Percentiles rank a stretch among this genome's conserved stretches.
phyloP scores from a whole-genome alignment of 164 flowering plant genomes.

The Chimonanthus salicifolius region DNA sequence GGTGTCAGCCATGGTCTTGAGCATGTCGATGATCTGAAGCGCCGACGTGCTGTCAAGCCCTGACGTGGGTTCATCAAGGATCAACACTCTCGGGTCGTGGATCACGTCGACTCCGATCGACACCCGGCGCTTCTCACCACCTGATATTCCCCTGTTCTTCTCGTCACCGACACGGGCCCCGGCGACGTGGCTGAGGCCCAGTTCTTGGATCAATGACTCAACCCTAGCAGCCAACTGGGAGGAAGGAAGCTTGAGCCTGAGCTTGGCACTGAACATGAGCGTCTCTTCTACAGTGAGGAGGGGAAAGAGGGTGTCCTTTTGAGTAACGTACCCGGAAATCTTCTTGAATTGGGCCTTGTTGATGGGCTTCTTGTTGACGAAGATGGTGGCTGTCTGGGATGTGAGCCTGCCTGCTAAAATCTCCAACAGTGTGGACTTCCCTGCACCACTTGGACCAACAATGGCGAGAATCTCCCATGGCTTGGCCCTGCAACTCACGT shows the following conservation, averaged over 20 bases:
- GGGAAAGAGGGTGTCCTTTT: constrained; percentile 80
- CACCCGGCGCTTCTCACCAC: constrained; percentile 87
- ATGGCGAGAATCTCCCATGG: constrained; percentile 91
- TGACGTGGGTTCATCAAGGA: constrained; percentile 95
- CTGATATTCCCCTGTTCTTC: constrained; percentile 74
- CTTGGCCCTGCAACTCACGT: constrained; percentile 58
- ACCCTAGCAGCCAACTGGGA: constrained; percentile 36
- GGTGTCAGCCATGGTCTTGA: constrained; percentile 78
- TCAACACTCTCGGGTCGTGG: constrained; percentile 76
- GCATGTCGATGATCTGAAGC: constrained; percentile 80
- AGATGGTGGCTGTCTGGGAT: constrained; percentile 42
- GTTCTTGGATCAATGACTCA: constrained; percentile 53
- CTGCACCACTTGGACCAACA: constrained; percentile 95
- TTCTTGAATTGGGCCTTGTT: constrained; percentile 58
- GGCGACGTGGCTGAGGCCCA: constrained; percentile 64
- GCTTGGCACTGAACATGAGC: constrained; percentile 68
- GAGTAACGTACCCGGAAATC: constrained; percentile 81
- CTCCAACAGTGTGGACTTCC: constrained; percentile 77
- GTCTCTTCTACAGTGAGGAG: constrained; percentile 92
- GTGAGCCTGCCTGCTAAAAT: constrained; percentile 58
- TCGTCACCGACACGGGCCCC: constrained; percentile 63
- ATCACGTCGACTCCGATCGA: constrained; percentile 89
- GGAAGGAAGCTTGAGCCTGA: constrained; percentile 40
- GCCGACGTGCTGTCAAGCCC: constrained; percentile 90
- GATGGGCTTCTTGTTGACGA: constrained; percentile 44